Conservation (phyloP, 2,329 filamentous ascomycete species). For the Microdochium trichocladiopsis region DNA sequence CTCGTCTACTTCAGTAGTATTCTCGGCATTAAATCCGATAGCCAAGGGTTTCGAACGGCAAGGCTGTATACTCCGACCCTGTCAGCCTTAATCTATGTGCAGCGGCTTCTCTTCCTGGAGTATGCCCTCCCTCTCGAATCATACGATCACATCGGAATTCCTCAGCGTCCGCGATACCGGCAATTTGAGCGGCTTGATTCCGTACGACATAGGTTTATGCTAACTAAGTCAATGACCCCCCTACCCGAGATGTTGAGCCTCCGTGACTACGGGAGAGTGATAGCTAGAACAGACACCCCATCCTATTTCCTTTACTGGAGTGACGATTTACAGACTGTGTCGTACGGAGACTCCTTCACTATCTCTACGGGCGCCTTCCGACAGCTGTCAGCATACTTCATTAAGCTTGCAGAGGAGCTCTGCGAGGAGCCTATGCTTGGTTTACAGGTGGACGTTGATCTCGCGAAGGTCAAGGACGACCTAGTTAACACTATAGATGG, state of each 20-base stretch:
- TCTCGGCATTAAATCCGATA: not conserved
- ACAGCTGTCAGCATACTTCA: not conserved
- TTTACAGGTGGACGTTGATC: no score
- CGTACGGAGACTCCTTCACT: not conserved
- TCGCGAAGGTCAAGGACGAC: no score
- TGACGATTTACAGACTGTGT: not conserved
- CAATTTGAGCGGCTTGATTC: not conserved
- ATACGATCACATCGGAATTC: no score
- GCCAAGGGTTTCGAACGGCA: not conserved
- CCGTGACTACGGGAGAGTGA: not conserved
- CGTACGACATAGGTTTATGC: not conserved
- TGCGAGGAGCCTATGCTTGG: no score
- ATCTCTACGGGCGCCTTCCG: not conserved
- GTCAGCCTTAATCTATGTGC: no score
- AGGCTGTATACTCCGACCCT: no score
- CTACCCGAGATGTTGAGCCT: not conserved
- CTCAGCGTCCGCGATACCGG: not conserved
- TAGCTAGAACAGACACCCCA: no score
- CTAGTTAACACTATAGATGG: no score
- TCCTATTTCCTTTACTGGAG: no score
- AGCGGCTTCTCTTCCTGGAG: no score
- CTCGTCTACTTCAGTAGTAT: not conserved
- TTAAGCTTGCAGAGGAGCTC: not conserved
- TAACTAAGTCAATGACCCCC: not conserved
- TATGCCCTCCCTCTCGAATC: no score